Percentiles rank a stretch among this genome's conserved stretches.
These are phyloP conservation scores for Pseudopithomyces chartarum DNA, from an alignment of 2,329 filamentous ascomycete genomes.

Conservation along the genomic window DNA sequence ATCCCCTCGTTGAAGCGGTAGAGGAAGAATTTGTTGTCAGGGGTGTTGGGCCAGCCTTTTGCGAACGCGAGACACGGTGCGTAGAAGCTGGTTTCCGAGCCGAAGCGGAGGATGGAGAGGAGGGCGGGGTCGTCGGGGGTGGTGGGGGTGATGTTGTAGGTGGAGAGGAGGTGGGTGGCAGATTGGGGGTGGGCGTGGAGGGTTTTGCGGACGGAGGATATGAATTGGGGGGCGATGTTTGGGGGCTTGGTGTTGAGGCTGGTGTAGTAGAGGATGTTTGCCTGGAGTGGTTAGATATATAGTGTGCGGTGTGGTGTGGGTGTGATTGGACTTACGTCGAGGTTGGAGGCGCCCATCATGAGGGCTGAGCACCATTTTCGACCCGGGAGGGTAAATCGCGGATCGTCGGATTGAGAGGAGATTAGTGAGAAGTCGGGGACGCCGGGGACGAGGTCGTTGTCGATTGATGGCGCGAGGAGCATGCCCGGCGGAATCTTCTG, in stretches of 20 bases:
- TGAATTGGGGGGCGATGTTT: constrained; percentile 42
- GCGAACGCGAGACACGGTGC: constrained; percentile 51
- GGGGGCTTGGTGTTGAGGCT: constrained; percentile 30
- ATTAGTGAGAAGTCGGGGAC: constrained; percentile 31
- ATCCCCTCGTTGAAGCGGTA: constrained; percentile 43
- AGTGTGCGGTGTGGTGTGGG: not conserved
- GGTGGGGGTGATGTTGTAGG: constrained; percentile 47
- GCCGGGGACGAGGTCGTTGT: constrained; percentile 49
- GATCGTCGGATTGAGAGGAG: constrained; percentile 29
- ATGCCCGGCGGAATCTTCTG: constrained; percentile 45
- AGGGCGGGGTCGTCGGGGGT: constrained; percentile 50
- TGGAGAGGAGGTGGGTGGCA: constrained; percentile 34
- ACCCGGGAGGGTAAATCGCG: constrained; percentile 41
- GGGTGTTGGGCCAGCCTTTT: constrained; percentile 36
- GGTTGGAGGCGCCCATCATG: constrained; percentile 54
- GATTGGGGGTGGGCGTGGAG: constrained; percentile 26
- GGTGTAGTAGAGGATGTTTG: constrained; percentile 32
- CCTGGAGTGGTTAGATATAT: constrained; percentile 14
- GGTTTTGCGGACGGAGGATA: constrained; percentile 37
- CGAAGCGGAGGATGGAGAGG: constrained; percentile 49
- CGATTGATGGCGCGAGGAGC: constrained; percentile 46
- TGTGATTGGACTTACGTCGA: constrained; percentile 45
- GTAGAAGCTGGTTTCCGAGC: constrained; percentile 54
- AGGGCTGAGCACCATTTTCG: constrained; percentile 54
- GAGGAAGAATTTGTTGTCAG: constrained; percentile 33